Conservation (phyloP, 192 early-diverging fungal species). For the Coemansia asiatica region DNA sequence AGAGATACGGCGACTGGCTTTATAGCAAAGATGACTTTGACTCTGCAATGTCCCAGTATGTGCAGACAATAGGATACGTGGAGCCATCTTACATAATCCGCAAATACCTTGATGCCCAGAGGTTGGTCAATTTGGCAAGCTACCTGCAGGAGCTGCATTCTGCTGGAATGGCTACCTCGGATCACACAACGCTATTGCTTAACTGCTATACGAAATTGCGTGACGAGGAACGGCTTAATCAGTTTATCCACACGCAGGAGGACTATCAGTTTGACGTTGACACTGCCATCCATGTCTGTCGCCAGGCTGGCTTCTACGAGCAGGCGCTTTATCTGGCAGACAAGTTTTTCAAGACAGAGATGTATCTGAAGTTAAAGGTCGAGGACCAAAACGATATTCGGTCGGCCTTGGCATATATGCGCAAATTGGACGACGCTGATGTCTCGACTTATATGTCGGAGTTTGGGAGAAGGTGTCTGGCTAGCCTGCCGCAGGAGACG, state of each 20-base stretch:
- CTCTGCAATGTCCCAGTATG: conserved; percentile 87
- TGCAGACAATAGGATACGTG: conserved; percentile 86
- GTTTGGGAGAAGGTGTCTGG: conserved; percentile 47
- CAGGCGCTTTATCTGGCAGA: conserved; percentile 91
- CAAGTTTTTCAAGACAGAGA: conserved; percentile 76
- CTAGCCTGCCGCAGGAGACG: conserved; percentile 42
- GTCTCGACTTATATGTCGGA: conserved; percentile 38
- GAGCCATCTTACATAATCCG: conserved; percentile 97
- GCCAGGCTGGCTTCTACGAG: conserved; percentile 84
- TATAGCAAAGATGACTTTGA: conserved; percentile 88
- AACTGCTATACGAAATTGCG: conserved; percentile 98
- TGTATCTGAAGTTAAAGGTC: conserved; percentile 86
- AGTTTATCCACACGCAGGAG: conserved; percentile 80
- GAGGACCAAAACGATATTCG: conserved; percentile 83
- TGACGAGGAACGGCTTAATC: conserved; percentile 79
- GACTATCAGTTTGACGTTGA: conserved; percentile 90
- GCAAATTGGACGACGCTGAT: conserved; percentile 44
- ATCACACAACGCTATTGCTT: conserved; percentile 94
- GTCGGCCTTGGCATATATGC: conserved; percentile 76
- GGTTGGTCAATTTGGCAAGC: conserved; percentile 82
- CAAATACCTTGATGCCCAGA: conserved; percentile 94
- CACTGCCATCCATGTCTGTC: conserved; percentile 90
- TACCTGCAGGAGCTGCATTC: conserved; percentile 92
- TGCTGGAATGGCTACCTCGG: conserved; percentile 79
- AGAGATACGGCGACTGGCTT: conserved; percentile 92